A percentile compares a stretch with the other conserved stretches of the same genome.
Conservation (phyloP, 2,329 filamentous ascomycete genomes). For the Aspergillaceae sp. region DNA sequence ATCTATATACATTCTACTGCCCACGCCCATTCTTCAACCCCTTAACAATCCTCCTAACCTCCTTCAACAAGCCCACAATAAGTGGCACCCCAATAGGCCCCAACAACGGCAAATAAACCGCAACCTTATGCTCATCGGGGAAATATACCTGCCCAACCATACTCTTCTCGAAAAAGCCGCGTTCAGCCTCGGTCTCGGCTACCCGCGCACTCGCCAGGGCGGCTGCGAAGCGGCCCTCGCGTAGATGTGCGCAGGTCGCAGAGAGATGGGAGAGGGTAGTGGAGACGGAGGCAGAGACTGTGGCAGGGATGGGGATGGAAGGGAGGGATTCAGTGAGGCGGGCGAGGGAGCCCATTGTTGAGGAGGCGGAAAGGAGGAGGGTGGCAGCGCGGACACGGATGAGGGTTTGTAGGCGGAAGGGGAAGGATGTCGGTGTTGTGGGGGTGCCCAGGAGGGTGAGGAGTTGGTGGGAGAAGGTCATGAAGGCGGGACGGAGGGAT, state of each 20-base stretch:
- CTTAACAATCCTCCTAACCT: conserved; percentile 52
- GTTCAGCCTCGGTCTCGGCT: conserved; percentile 81
- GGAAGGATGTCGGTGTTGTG: conserved; percentile 65
- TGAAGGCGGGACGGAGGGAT: conserved; percentile 67
- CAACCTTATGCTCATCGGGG: conserved; percentile 95
- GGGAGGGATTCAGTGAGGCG: conserved; percentile 74
- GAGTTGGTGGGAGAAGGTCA: conserved; percentile 85
- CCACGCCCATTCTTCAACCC: conserved; percentile 21
- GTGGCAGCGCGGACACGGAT: conserved; percentile 78
- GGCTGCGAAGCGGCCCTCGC: conserved; percentile 49
- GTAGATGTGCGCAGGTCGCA: conserved; percentile 63
- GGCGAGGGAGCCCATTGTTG: conserved; percentile 85
- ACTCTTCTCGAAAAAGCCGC: conserved; percentile 95
- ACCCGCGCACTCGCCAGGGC: conserved; percentile 73
- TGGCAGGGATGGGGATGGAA: conserved; percentile 82
- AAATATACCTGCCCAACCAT: conserved; percentile 99
- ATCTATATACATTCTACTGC: not conserved
- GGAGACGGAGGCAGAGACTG: conserved; percentile 76
- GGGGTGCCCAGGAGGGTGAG: conserved; percentile 81
- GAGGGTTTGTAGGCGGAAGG: conserved; percentile 74
- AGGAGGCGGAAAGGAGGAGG: conserved; percentile 79
- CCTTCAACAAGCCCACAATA: conserved; percentile 72
- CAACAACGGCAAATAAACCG: conserved; percentile 84
- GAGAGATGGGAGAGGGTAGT: conserved; percentile 71
- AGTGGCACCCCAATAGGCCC: conserved; percentile 87